Evolutionary conservation across 2,329 filamentous ascomycete genomes (phyloP).

Genomic region (Annulohypoxylon truncatum): DNA sequence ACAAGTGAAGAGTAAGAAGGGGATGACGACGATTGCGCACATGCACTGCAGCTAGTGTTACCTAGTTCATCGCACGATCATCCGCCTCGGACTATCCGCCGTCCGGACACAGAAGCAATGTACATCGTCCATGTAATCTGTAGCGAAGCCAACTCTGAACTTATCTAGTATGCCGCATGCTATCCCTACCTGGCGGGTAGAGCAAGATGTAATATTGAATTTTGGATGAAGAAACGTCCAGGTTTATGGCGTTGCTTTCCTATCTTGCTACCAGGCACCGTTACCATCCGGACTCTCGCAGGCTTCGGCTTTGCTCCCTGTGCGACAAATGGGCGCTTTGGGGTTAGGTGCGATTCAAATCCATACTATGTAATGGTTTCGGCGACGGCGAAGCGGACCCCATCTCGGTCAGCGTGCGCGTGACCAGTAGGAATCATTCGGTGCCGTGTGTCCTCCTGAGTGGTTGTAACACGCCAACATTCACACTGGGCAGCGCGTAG

Average conservation of each 20-base stretch:
- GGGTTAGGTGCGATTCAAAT: constrained; percentile 4
- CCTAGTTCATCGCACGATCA: constrained; percentile 30
- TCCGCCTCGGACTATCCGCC: constrained; percentile 38
- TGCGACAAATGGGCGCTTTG: constrained; percentile 7
- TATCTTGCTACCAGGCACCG: neutral
- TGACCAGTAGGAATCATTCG: constrained; percentile 30
- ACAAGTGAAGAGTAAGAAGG: constrained; percentile 11
- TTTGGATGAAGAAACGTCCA: neutral
- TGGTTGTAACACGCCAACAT: constrained; percentile 30
- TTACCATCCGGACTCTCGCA: neutral
- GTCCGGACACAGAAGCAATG: constrained; percentile 16
- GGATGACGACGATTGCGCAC: constrained; percentile 36
- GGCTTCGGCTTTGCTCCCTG: constrained; percentile 1
- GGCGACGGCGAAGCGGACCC: constrained; percentile 37
- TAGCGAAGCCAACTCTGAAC: neutral
- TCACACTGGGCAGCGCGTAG: constrained; percentile 20
- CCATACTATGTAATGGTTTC: constrained; percentile 26
- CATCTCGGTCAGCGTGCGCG: constrained; percentile 35
- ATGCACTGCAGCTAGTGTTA: constrained; percentile 35
- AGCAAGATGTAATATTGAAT: too few species aligned
- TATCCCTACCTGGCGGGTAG: neutral
- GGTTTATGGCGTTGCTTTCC: neutral
- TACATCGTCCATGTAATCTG: neutral
- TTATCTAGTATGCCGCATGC: too few species aligned
- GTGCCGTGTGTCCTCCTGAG: constrained; percentile 28